Evolutionary conservation across 2,329 filamentous ascomycete species (phyloP), one percentile per base, ranked within the genome.

Genomic region (Pseudocercospora fijiensis): DNA sequence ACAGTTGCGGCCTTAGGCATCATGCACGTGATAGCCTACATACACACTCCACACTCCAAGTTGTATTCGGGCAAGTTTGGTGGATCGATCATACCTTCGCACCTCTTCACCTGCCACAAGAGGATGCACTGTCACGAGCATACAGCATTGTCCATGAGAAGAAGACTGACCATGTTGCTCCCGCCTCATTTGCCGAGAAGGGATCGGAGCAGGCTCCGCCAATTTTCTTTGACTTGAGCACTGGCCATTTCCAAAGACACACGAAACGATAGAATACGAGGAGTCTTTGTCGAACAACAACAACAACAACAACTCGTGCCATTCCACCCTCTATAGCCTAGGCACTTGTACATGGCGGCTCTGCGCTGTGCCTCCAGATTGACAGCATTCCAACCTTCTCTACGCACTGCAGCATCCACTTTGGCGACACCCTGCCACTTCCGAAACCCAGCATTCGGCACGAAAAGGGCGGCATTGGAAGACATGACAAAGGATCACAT

Each of bases 401-500:
- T 57, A 16, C 55, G 55, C 3, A 57, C n/a, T 16, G 10, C 55
- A 57, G 30, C 37, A 18, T 20, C 58, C 16, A 56, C 58, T 11
- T 24, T 45, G 16, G 57, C 45, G 45, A 33, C 43, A 60, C 47
- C 60, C 41, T 59, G 58, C 16, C 43, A 55, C 45, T 30, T 55
- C 10, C 58, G 56, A 18, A 59, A 55, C 33, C 43, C 62, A 61
- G 55, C 30, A 49, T 64, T 58, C 37, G 62, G 52, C 13, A 64
- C 55, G 0, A 53, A 61, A 24, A 60, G 57, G n/a, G 47, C 18
- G 9, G 20, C 27, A 7, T 26, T 47, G 22, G 45, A 47, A 64
- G 55, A 58, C 24, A 64, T 64, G 62, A 64, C 62, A 18, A 64
- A 68, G 56, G 86, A 88, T 75, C 86, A 90, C 78, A 88, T 91